Evolutionary conservation across 164 flowering plant species (phyloP).

Genomic region (Tetracentron sinense): DNA sequence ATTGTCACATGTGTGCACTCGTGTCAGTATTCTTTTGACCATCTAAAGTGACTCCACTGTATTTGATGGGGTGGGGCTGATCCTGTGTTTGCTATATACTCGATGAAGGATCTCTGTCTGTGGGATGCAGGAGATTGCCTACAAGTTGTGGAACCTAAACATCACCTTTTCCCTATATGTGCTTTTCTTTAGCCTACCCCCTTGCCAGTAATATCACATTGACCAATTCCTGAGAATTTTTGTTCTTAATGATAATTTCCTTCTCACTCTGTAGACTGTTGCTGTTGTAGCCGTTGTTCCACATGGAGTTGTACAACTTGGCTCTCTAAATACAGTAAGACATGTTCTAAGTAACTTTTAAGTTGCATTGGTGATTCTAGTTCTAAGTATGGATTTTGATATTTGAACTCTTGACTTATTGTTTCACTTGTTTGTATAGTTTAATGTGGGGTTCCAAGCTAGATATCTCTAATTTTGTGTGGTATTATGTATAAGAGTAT

Average conservation of each 20-base stretch:
- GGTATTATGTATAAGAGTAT: no score
- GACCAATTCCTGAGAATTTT: background rate
- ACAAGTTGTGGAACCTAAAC: background rate
- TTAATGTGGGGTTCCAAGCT: no score
- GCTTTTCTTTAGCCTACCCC: no score
- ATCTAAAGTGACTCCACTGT: background rate
- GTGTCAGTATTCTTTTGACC: background rate
- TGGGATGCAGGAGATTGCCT: background rate
- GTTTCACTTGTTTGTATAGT: no score
- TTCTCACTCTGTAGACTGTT: slow-evolving; percentile 46
- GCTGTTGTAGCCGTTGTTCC: slow-evolving; percentile 68
- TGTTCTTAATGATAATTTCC: background rate
- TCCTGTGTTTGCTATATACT: no score
- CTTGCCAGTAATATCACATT: background rate
- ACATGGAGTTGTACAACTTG: slow-evolving; percentile 78
- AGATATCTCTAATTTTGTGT: no score
- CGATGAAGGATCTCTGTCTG: background rate
- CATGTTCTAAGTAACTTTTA: background rate
- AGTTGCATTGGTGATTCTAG: no score
- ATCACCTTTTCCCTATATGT: background rate
- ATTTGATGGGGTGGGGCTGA: no score
- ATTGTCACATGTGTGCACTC: background rate
- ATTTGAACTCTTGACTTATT: no score
- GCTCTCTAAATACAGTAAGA: slow-evolving; percentile 64
- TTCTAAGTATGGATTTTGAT: no score